Base-by-base conservation (phyloP, 2,329 filamentous ascomycete species). In the Microascus cirrosus region DNA sequence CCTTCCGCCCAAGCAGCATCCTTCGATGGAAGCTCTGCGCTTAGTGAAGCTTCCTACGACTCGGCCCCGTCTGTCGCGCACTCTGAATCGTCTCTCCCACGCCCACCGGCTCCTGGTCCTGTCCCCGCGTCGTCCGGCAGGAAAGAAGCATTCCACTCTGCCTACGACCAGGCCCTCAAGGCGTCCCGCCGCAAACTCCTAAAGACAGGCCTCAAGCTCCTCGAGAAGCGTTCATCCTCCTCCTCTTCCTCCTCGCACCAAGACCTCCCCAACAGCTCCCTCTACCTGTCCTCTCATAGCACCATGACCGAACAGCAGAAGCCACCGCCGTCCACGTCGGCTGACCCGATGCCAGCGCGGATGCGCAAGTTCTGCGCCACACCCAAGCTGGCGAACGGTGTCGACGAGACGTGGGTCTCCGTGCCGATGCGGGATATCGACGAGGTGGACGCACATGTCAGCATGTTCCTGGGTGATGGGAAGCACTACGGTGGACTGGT, bases 381-480 rank as follows among this genome's bases (percentile, higher is more conserved):
- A 2, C 90, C 87, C 0, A 71, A 75, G 22, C 76, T 75, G 59
- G 72, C 69, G 12, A 68, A 76, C 56, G 84, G 83, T 7, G 73
- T 76, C 51, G 90, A 95, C 67, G 73, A 80, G 4, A 82, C 85
- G 18, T 96, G 92, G 91, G 74, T 91, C 1, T 78, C 85, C 52
- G 81, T 96, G 2, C 85, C 84, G 65, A 94, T 96, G 88, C 80
- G 86, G 59, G 85, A 84, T 56, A 84, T 94, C 60, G 91, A 95
- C 66, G 89, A 95, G 70, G 87, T 95, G 1, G 85, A 83, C 7
- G 92, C 91, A 11, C 91, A 95, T 68, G 93, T 89, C 61, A 86
- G 87, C 0, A 73, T 96, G 56, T 96, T 95, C 72, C 82, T 89
- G 52, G 72, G 83, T 13, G 71, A 81, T 0, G 85, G 86, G 7